Conservation (phyloP, 495 filamentous ascomycete species). For the Usnea hakonensis region DNA sequence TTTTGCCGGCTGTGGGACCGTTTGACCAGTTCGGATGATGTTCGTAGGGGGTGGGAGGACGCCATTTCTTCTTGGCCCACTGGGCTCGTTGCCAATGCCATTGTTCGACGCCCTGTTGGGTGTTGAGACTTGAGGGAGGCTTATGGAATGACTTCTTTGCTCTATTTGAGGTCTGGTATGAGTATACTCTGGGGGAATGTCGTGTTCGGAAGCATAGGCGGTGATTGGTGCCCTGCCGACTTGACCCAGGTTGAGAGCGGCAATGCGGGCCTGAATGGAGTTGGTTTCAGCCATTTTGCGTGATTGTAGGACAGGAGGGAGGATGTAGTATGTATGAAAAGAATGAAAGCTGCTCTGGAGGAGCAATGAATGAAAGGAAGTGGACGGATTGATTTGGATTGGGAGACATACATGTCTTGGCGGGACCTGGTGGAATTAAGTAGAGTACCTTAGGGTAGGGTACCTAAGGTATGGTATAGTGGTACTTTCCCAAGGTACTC, state of each 20-base stretch:
- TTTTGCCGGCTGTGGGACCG: constrained; percentile 29
- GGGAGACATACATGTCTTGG: not conserved
- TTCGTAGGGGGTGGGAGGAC: constrained; percentile 29
- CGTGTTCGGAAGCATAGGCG: constrained; percentile 30
- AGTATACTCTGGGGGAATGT: constrained; percentile 11
- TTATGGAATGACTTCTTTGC: constrained; percentile 39
- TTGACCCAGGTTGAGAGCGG: constrained; percentile 50
- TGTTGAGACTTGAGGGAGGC: constrained; percentile 38
- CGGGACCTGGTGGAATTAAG: not conserved
- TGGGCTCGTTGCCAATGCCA: constrained; percentile 42
- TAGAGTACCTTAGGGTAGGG: too few species aligned
- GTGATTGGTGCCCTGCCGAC: constrained; percentile 37
- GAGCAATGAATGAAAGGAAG: not conserved
- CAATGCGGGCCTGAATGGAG: constrained; percentile 53
- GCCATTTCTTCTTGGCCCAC: constrained; percentile 24
- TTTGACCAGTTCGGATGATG: constrained; percentile 24
- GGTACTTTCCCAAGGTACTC: not conserved
- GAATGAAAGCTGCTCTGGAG: not conserved
- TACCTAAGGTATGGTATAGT: too few species aligned
- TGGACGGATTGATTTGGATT: not conserved
- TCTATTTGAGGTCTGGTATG: constrained; percentile 22
- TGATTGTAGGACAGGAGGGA: constrained; percentile 6
- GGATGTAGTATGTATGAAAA: not conserved
- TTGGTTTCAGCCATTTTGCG: constrained; percentile 31
- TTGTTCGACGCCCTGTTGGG: constrained; percentile 29